phyloP scores from a whole-genome alignment of 108 stramenopile genomes.

The Asterionellopsis glacialis region DNA sequence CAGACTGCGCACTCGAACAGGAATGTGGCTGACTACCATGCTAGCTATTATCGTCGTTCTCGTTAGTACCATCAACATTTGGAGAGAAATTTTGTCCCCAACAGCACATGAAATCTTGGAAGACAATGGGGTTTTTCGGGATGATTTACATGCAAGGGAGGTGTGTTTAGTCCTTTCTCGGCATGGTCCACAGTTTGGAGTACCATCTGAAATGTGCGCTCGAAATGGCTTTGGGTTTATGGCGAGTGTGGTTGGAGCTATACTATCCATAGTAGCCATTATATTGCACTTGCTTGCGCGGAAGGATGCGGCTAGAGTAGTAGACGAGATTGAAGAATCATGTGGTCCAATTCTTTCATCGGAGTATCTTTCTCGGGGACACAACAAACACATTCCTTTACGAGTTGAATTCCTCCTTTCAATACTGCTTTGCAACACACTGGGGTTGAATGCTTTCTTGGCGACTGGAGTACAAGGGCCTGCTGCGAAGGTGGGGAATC shows the following conservation, averaged over 20 bases:
- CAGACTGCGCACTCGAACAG: conserved; percentile 26
- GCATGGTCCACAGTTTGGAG: background rate
- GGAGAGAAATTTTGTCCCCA: conserved; percentile 23
- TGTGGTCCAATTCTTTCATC: background rate
- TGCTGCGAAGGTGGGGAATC: conserved; percentile 42
- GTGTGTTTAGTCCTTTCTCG: conserved; percentile 13
- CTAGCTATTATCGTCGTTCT: conserved; percentile 23
- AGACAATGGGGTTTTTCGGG: background rate
- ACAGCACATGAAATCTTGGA: background rate
- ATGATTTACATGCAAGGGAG: conserved; percentile 5
- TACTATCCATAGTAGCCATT: conserved; percentile 22
- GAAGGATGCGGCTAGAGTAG: conserved; percentile 4
- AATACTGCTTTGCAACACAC: conserved; percentile 12
- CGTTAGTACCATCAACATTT: conserved; percentile 23
- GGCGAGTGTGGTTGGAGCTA: conserved; percentile 17
- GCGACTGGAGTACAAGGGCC: conserved; percentile 45
- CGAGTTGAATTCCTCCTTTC: conserved; percentile 28
- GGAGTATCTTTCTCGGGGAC: background rate
- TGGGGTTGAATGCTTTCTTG: conserved; percentile 36
- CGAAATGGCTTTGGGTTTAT: conserved; percentile 22
- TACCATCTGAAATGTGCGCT: conserved; percentile 20
- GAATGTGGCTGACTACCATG: conserved; percentile 36
- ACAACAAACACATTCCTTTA: conserved; percentile 1
- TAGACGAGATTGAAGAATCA: background rate
- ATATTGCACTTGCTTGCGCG: conserved; percentile 20